phyloP scores from a whole-genome alignment of 139 green algal species.

The Mychonastes homosphaera region DNA sequence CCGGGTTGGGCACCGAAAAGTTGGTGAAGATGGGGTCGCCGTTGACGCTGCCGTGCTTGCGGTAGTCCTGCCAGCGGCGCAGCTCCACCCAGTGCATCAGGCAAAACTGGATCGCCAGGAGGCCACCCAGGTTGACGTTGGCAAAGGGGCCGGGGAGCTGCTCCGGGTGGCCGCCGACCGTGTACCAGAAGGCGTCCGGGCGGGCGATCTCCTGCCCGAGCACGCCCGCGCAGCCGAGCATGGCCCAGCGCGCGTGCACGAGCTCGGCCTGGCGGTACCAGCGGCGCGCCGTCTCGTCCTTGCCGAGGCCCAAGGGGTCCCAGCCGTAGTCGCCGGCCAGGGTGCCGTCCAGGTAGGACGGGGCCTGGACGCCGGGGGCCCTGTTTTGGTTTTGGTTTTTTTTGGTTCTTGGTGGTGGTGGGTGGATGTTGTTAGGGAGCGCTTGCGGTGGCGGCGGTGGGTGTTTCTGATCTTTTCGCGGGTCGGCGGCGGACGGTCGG shows the following conservation, averaged over 20 bases:
- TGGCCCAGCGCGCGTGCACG: slow-evolving; percentile 58
- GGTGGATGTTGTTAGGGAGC: too few species aligned
- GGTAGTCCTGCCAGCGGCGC: slow-evolving; percentile 69
- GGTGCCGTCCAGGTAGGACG: slow-evolving; percentile 44
- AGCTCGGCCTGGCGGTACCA: slow-evolving; percentile 83
- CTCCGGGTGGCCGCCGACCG: slow-evolving; percentile 47
- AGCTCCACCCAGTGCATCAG: slow-evolving; percentile 76
- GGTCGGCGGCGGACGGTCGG: too few species aligned
- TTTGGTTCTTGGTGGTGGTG: too few species aligned
- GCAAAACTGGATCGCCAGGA: slow-evolving; percentile 67
- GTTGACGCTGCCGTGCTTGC: slow-evolving; percentile 63
- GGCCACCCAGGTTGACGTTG: slow-evolving; percentile 57
- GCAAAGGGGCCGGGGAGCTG: slow-evolving; percentile 67
- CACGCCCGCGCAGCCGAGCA: slow-evolving; percentile 61
- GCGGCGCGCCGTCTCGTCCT: slow-evolving; percentile 45
- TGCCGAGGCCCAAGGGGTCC: slow-evolving; percentile 60
- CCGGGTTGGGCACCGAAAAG: slow-evolving; percentile 57
- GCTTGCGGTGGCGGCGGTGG: too few species aligned
- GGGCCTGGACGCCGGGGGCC: slow-evolving; percentile 35
- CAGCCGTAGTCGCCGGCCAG: slow-evolving; percentile 52
- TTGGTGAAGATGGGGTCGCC: slow-evolving; percentile 57
- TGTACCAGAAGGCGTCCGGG: slow-evolving; percentile 51
- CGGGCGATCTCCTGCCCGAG: slow-evolving; percentile 57
- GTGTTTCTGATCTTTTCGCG: too few species aligned
- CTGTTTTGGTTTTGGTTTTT: too few species aligned